Conservation (phyloP, 305 asterid species). For the Andrographis paniculata region DNA sequence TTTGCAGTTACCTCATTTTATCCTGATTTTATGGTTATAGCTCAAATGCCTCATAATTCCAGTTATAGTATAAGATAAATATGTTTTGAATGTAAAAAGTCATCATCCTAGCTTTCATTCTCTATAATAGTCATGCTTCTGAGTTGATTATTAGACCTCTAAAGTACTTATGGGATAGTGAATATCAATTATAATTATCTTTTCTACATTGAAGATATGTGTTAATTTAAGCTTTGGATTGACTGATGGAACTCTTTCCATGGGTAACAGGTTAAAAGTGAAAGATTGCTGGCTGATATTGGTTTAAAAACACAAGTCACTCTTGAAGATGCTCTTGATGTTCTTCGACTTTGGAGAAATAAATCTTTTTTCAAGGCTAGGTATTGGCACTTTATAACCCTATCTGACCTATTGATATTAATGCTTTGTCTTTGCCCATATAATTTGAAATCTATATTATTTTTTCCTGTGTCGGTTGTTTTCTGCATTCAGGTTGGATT, state of each 20-base stretch:
- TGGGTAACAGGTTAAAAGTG: conserved; percentile 63
- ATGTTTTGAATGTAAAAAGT: too few species aligned
- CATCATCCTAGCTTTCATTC: too few species aligned
- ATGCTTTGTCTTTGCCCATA: conserved; percentile 4
- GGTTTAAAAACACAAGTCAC: conserved; percentile 69
- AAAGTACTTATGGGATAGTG: background rate
- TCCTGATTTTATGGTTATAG: too few species aligned
- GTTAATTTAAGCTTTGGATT: conserved; percentile 10
- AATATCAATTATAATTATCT: background rate
- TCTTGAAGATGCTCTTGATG: conserved; percentile 52
- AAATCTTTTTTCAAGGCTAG: conserved; percentile 62
- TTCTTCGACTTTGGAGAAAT: conserved; percentile 63
- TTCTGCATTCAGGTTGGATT: background rate
- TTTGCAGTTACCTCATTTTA: too few species aligned
- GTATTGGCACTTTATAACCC: conserved; percentile 27
- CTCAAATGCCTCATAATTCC: too few species aligned
- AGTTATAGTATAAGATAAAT: too few species aligned
- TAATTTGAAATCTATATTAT: conserved; percentile 4
- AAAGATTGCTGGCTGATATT: conserved; percentile 56
- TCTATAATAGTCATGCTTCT: too few species aligned
- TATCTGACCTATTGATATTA: conserved; percentile 7
- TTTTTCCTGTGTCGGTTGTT: conserved; percentile 6
- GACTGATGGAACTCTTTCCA: conserved; percentile 23
- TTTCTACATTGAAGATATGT: conserved; percentile 9
- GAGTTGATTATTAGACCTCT: too few species aligned